Base-by-base conservation (phyloP, 805 yeast species). In the Lipomyces yamadae region DNA sequence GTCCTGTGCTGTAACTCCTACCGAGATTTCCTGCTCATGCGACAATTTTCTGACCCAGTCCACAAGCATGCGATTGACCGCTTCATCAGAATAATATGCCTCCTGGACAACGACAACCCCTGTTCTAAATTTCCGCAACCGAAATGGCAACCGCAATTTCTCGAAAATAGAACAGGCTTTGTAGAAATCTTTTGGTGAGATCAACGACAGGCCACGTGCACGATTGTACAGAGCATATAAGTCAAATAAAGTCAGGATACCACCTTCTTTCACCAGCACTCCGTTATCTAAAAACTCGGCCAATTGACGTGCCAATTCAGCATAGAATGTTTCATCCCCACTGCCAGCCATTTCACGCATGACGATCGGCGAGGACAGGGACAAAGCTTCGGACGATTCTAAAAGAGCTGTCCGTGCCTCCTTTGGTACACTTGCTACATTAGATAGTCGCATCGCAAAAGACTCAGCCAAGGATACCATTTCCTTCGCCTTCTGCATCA, bases 401-500 rank as follows among this genome's bases (percentile, higher is more conserved):
- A 71, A 60, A 32, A 81, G 74, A 15, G 80, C 76, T 18, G 75
- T 73, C 2, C 77, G 73, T 64, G 75, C 81, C 73, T 70, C 78
- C 69, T 55, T 73, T 58, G 80, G 72, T 42, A 78, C 80, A n/a
- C 77, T 72, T 6, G 75, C 74, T 8, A 77, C 72, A 61, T 42
- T 66, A 39, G 67, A 70, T 10, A 76, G 57, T 48, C 75, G 71
- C 34, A 71, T 67, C 11, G 77, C 78, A 63, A 78, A 75, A 5
- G 75, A 71, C 60, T 77, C 76, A 34, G 83, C 88, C 37, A 92
- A 55, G 33, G 59, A 32, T 15, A 88, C 84, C 60, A 93, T 83
- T 66, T 92, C 93, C 70, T 85, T 85, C 1, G 93, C 96, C 71
- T 90, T 85, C n/a, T 85, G 82, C 88, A 91, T 88, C 61, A 92